These are phyloP conservation scores for Orychophragmus violaceus DNA, from an alignment of 345 rosid genomes.

Conservation along the genomic window DNA sequence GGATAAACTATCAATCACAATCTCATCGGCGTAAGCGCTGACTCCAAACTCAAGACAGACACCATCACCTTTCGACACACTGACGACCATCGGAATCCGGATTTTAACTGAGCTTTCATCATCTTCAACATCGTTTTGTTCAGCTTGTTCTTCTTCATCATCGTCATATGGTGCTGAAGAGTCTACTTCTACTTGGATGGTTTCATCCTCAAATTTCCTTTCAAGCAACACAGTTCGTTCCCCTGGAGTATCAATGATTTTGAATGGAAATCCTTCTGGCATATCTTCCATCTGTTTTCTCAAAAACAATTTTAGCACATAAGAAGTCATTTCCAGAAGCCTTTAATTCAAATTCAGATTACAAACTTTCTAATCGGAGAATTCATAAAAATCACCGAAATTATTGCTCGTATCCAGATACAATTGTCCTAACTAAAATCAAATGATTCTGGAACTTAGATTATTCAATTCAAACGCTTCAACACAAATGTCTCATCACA, in stretches of 20 bases:
- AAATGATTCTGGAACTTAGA: background rate
- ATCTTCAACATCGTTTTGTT: conserved; percentile 11
- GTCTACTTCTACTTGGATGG: conserved; percentile 56
- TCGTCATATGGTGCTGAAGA: conserved; percentile 19
- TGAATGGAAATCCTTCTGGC: conserved; percentile 53
- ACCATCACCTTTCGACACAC: conserved; percentile 39
- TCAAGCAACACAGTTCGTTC: conserved; percentile 46
- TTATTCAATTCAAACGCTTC: background rate
- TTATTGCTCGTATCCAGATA: background rate
- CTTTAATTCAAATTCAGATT: too few species aligned
- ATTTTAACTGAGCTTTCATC: background rate
- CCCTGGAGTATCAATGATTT: conserved; percentile 50
- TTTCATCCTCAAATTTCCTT: conserved; percentile 44
- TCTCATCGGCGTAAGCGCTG: conserved; percentile 48
- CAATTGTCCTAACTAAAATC: background rate
- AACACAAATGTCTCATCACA: background rate
- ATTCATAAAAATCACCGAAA: background rate
- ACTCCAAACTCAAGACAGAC: conserved; percentile 47
- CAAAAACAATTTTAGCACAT: background rate
- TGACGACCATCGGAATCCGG: conserved; percentile 51
- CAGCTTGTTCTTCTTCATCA: conserved; percentile 25
- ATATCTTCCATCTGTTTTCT: conserved; percentile 23
- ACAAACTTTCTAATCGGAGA: conserved; percentile 9
- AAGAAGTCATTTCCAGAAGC: too few species aligned
- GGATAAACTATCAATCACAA: conserved; percentile 54